Percentiles rank a stretch among this genome's conserved stretches.
phyloP scores from a whole-genome alignment of 441 rosid species.

The Arabidopsis lyrata region DNA sequence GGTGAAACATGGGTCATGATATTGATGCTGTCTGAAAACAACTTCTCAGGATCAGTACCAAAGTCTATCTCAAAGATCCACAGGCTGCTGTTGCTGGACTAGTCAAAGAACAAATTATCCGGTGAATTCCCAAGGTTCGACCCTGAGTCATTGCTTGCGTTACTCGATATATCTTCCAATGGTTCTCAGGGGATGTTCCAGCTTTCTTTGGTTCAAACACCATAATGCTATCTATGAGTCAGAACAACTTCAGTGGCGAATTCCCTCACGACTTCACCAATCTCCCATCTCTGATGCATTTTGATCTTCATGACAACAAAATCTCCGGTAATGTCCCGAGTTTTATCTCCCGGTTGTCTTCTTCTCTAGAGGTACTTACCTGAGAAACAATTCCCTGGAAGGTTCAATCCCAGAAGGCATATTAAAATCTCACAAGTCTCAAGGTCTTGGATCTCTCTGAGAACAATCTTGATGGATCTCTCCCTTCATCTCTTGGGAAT shows the following conservation, averaged over 20 bases:
- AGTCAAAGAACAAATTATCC: conserved; percentile 48
- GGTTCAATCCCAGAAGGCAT: conserved; percentile 45
- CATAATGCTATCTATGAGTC: conserved; percentile 33
- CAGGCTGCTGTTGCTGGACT: conserved; percentile 33
- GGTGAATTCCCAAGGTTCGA: conserved; percentile 47
- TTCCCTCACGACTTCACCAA: conserved; percentile 35
- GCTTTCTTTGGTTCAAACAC: conserved; percentile 20
- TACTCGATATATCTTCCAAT: conserved; percentile 50
- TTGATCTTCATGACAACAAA: conserved; percentile 55
- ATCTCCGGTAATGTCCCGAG: conserved; percentile 39
- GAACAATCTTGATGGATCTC: conserved; percentile 44
- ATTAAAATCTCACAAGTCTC: conserved; percentile 43
- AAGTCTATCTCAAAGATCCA: conserved; percentile 38
- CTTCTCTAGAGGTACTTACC: conserved; percentile 46
- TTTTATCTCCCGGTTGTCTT: conserved; percentile 34
- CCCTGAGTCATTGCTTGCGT: conserved; percentile 22
- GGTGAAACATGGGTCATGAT: conserved; percentile 5
- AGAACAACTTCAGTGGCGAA: conserved; percentile 43
- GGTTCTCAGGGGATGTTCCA: conserved; percentile 50
- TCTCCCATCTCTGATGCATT: conserved; percentile 39
- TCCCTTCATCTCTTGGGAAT: conserved; percentile 48
- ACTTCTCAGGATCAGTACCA: conserved; percentile 48
- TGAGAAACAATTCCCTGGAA: conserved; percentile 47
- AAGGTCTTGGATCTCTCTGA: conserved; percentile 49
- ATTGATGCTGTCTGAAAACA: conserved; percentile 48